phyloP scores from a whole-genome alignment of 1,139 yeast species.

The Wickerhamomyces sp. region DNA sequence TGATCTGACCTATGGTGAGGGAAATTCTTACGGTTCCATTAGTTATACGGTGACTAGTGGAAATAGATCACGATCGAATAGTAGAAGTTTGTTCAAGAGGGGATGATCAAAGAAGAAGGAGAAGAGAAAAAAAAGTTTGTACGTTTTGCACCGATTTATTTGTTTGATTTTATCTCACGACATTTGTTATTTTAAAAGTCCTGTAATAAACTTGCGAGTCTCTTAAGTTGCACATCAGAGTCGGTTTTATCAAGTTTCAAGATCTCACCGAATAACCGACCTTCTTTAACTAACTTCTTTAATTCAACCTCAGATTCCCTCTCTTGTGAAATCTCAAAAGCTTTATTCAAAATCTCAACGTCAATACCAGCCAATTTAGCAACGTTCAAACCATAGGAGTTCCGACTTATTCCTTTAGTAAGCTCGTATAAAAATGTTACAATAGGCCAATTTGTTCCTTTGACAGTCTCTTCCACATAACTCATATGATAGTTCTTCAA shows the following conservation, averaged over 20 bases:
- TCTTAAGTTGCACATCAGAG: too few relatives aligned
- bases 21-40: conserved; percentile 56
- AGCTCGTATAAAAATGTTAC: conserved; percentile 59
- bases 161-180: too few relatives aligned
- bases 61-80: conserved; percentile 33
- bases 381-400: conserved; percentile 75
- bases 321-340: conserved; percentile 41
- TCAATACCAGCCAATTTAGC: conserved; percentile 69
- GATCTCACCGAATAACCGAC: not conserved
- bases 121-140: too few relatives aligned
- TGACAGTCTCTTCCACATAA: conserved; percentile 40
- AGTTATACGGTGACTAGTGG: conserved; percentile 53
- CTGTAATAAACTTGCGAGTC: too few relatives aligned
- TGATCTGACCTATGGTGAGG: conserved; percentile 45
- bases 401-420: conserved; percentile 52
- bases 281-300: not conserved
- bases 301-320: conserved; percentile 30
- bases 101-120: too few relatives aligned
- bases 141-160: too few relatives aligned
- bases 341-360: conserved; percentile 41
- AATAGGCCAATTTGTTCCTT: conserved; percentile 32
- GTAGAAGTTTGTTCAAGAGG: conserved; percentile 34
- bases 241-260: too few relatives aligned
- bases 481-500: conserved; percentile 75
- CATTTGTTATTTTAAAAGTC: too few relatives aligned